phyloP scores from a whole-genome alignment of 2,329 filamentous ascomycete genomes.

The Colletotrichum trifolii region DNA sequence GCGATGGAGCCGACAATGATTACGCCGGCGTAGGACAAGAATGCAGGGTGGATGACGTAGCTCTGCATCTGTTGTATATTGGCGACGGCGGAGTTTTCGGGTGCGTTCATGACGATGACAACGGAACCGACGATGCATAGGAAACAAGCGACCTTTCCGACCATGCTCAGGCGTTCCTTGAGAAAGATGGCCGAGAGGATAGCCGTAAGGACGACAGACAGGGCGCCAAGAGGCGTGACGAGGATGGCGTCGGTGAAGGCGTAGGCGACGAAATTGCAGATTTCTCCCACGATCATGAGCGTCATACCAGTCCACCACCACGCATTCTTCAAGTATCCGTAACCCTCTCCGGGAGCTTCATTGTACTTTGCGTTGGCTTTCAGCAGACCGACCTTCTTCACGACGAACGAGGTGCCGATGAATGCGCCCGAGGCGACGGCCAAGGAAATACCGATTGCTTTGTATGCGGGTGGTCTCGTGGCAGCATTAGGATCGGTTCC shows the following conservation, averaged over 20 bases:
- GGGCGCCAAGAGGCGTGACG: slow-evolving; percentile 89
- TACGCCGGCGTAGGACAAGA: slow-evolving; percentile 85
- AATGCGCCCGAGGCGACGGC: slow-evolving; percentile 90
- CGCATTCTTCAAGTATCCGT: slow-evolving; percentile 93
- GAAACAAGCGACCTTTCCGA: slow-evolving; percentile 96
- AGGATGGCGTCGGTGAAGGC: slow-evolving; percentile 96
- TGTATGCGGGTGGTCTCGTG: slow-evolving; percentile 71
- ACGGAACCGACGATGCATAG: slow-evolving; percentile 93
- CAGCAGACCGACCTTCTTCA: slow-evolving; percentile 93
- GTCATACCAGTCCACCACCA: slow-evolving; percentile 98
- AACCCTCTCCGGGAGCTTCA: slow-evolving; percentile 94
- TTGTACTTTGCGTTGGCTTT: slow-evolving; percentile 97
- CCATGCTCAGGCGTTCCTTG: slow-evolving; percentile 93
- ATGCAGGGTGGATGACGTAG: slow-evolving; percentile 87
- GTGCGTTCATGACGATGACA: slow-evolving; percentile 94
- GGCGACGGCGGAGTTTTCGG: slow-evolving; percentile 83
- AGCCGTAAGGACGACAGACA: slow-evolving; percentile 92
- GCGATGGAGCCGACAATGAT: slow-evolving; percentile 79
- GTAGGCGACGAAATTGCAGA: slow-evolving; percentile 98
- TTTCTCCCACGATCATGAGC: slow-evolving; percentile 95
- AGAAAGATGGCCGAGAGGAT: slow-evolving; percentile 93
- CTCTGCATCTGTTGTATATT: slow-evolving; percentile 93
- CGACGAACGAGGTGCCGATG: slow-evolving; percentile 93
- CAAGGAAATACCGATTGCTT: slow-evolving; percentile 85
- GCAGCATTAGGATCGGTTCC: slow-evolving; percentile 37